Evolutionary conservation across 768 basidiomycete species (phyloP).

Genomic region (Pisolithus marmoratus): DNA sequence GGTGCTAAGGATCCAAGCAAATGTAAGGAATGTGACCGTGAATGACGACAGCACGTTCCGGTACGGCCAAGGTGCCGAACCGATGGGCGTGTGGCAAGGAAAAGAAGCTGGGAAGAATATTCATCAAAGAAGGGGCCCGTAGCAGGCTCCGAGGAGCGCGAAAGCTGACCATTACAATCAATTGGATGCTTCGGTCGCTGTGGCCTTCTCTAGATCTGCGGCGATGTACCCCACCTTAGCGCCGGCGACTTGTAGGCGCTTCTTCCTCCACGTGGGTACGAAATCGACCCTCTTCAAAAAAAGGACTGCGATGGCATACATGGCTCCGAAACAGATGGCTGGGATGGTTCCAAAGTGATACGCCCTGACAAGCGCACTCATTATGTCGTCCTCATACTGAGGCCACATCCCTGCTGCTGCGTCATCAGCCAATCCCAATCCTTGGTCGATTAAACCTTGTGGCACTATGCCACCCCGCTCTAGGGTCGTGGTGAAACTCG

Average conservation of each 20-base stretch:
- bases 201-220: neutral
- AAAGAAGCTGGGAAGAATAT: no score
- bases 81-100: no score
- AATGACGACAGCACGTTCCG: neutral
- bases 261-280: constrained; percentile 27
- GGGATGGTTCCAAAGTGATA: constrained; percentile 31
- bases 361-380: constrained; percentile 27
- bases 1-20: neutral
- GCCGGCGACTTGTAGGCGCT: constrained; percentile 20
- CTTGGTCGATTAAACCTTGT: constrained; percentile 24
- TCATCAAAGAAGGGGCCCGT: no score
- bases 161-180: no score
- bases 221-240: constrained; percentile 16
- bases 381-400: constrained; percentile 28
- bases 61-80: neutral
- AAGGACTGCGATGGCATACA: constrained; percentile 26
- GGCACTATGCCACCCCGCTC: constrained; percentile 19
- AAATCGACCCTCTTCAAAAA: constrained; percentile 30
- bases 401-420: constrained; percentile 20
- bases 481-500: constrained; percentile 26
- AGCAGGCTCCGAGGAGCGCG: no score
- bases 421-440: constrained; percentile 26
- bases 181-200: no score
- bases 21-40: neutral
- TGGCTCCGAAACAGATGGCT: constrained; percentile 27